Evolutionary conservation across 371 early-diverging fungal genomes (phyloP), one percentile per base, ranked within the genome.

Genomic region (Fennellomyces sp.): DNA sequence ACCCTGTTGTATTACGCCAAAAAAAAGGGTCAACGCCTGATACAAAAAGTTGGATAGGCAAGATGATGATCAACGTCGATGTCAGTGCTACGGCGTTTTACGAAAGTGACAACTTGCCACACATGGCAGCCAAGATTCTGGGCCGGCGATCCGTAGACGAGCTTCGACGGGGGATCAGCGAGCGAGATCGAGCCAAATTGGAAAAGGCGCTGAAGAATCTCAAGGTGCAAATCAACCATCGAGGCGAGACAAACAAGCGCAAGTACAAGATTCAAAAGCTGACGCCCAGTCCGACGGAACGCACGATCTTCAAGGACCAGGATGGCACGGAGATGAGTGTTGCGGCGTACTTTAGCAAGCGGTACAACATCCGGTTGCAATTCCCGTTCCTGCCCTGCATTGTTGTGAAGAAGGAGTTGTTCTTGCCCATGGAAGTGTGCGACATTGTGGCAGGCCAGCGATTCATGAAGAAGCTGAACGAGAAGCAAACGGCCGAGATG

Each of bases 371-470:
- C 41, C 73, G 74, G 26, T 75, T 98, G 19, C 61, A 69, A 57
- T 96, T 81, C 63, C 91, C 95, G 8, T 81, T 86, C 67, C 72
- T 97, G 55, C 97, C 97, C 8, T 97, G 97, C 64, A 76, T 96
- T n/a, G 86, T 89, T 35, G 92, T 93, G 21, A 74, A 73, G 42
- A 76, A 76, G 27, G 76, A 76, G 6, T 72, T 82, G 31, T 86
- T 79, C 64, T 72, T 97, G 38, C 97, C 98, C 30, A 84, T 97
- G 81, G 97, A 98, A 76, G 85, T 96, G 36, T 97, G 97, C 80
- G 83, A 87, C 29, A 77, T 97, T 21, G 70, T 89, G n/a, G 80
- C 87, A 56, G 94, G 93, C 51, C 96, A 95, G 80, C 85, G 93
- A 30, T 87, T 85, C 64, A 68, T 83, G 64, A 83, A 90, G 68